Conservation (phyloP, 1,139 yeast species). For the Pichia terricola region DNA sequence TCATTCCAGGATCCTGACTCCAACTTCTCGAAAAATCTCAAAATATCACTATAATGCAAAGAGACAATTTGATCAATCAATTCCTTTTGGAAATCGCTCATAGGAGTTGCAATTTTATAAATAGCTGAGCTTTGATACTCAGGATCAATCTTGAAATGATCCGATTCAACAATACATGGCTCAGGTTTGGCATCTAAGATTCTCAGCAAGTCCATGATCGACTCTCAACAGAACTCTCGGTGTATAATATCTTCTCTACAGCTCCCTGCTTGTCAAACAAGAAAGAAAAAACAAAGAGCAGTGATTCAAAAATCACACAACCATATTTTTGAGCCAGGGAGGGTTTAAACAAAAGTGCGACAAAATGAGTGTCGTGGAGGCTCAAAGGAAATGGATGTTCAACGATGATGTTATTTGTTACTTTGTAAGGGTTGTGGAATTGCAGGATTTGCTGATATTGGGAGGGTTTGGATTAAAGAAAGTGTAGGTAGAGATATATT, state of each 20-base stretch:
- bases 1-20: conserved; percentile 14
- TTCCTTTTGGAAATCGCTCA: conserved; percentile 82
- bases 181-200: conserved; percentile 81
- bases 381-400: too few relatives aligned
- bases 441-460: too few relatives aligned
- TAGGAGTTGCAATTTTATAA: conserved; percentile 74
- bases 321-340: background rate
- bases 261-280: too few relatives aligned
- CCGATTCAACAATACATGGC: conserved; percentile 58
- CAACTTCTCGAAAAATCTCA: conserved; percentile 65
- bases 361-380: too few relatives aligned
- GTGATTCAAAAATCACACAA: background rate
- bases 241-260: too few relatives aligned
- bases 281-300: background rate
- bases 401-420: too few relatives aligned
- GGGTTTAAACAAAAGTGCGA: too few relatives aligned
- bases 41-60: conserved; percentile 80
- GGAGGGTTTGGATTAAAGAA: too few relatives aligned
- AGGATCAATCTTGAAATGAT: conserved; percentile 22
- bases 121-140: conserved; percentile 44
- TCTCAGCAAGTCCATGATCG: conserved; percentile 59
- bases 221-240: too few relatives aligned
- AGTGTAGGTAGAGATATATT: too few relatives aligned
- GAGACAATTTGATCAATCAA: conserved; percentile 90
- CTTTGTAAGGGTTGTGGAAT: too few relatives aligned